Base-by-base conservation (phyloP, 2,329 filamentous ascomycete species). In the Aspergillus hortae region DNA sequence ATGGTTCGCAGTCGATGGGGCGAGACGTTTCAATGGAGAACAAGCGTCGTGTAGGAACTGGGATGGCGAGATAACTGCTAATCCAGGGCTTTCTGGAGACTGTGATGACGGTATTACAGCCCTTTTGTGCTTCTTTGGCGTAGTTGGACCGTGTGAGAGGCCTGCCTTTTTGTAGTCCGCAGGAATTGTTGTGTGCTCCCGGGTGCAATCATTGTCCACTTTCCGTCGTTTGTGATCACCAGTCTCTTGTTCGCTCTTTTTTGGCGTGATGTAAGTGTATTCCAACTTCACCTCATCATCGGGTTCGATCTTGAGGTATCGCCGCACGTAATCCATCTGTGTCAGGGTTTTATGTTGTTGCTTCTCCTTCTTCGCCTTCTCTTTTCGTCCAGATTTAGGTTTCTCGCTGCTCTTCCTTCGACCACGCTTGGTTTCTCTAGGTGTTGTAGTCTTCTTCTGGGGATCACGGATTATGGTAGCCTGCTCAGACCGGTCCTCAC, bases 41-140 rank as follows among this genome's bases (percentile, higher is more conserved):
- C 58, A 59, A 45, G 61, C 64, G 10, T 63, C 62, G 25, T 53
- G 51, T 17, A 56, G 60, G 38, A 70, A 67, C 42, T 69, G 64
- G 30, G 66, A 70, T 9, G 69, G 67, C n/a, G 69, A 64, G 27
- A 71, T 65, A n/a, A 71, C 55, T 10, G 64, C 62, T 12, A 73
- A 43, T 2, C 67, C 68, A 17, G 72, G 71, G 42, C 71, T 74
- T 57, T 74, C 71, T 1, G 72, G 72, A 6, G 72, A 74, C 38
- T 75, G 72, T 6, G 72, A 74, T 3, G 72, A 75, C 4, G 71
- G 72, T 49, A 75, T 67, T 48, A 72, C 70, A 7, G 62, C 54
- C 43, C 54, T 66, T 15, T 52, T 56, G 30, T 46, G 47, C 54
- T 71, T 74, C 40, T 56, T 61, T 5, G 72, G 72, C 1, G 72